Evolutionary conservation across 1,284 basidiomycete genomes (phyloP).

Genomic region (Ustilago tritici): DNA sequence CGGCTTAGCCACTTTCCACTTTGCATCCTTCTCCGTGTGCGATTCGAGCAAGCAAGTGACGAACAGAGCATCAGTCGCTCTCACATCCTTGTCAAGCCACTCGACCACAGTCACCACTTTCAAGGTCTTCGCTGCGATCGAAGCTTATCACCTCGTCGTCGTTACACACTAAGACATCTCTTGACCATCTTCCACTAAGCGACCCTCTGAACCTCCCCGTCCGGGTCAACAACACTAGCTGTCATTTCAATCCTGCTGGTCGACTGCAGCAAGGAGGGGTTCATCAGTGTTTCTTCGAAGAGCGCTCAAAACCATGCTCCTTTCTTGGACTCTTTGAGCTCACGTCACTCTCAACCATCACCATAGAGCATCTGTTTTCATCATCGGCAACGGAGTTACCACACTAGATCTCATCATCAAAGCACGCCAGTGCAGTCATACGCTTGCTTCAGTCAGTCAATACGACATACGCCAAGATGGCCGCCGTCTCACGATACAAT

Average conservation of each 20-base stretch:
- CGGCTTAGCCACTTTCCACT: slow-evolving; percentile 31
- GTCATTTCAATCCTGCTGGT: not conserved
- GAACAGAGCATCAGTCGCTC: slow-evolving; percentile 1
- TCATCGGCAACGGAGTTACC: not conserved
- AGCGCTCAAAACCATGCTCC: slow-evolving; percentile 27
- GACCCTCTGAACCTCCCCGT: not conserved
- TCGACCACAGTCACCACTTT: not conserved
- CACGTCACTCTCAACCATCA: not conserved
- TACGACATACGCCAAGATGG: slow-evolving; percentile 22
- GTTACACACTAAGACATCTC: slow-evolving; percentile 3
- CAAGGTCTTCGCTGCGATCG: not conserved
- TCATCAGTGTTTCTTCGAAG: not conserved
- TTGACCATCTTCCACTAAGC: not conserved
- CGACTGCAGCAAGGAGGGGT: not conserved
- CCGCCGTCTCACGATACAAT: slow-evolving; percentile 34
- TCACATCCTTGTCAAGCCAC: slow-evolving; percentile 4
- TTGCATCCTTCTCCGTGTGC: slow-evolving; percentile 15
- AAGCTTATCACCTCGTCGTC: not conserved
- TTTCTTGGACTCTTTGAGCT: slow-evolving; percentile 9
- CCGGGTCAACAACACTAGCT: not conserved
- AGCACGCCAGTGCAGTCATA: not conserved
- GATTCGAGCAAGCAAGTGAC: not conserved
- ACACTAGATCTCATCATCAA: not conserved
- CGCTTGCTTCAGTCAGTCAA: not conserved
- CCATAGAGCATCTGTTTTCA: not conserved